These are phyloP conservation scores for Sphagnurus paluster DNA, from an alignment of 1,284 basidiomycete genomes.

Conservation along the genomic window DNA sequence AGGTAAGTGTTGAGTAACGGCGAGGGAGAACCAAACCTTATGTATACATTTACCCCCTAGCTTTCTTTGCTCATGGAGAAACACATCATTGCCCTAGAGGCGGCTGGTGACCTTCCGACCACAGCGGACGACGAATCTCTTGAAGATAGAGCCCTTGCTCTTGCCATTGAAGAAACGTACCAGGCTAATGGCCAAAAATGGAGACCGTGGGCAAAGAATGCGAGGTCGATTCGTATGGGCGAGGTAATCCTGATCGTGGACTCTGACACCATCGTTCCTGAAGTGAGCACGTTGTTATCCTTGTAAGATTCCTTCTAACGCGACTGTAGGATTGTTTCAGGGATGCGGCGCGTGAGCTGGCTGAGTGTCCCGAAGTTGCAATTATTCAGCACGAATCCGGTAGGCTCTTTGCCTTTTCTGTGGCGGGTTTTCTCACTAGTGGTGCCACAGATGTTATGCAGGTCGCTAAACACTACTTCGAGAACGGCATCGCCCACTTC, in stretches of 20 bases:
- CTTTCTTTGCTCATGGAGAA: constrained; percentile 77
- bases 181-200: constrained; percentile 47
- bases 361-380: constrained; percentile 76
- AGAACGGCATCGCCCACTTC: constrained; percentile 84
- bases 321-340: constrained; percentile 66
- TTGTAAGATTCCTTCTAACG: not conserved
- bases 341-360: constrained; percentile 83
- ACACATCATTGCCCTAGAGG: constrained; percentile 57
- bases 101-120: constrained; percentile 35
- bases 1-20: constrained; percentile 1
- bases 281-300: constrained; percentile 49
- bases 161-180: constrained; percentile 69
- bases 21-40: not conserved
- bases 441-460: constrained; percentile 69
- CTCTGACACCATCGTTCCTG: constrained; percentile 83
- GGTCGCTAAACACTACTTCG: constrained; percentile 84
- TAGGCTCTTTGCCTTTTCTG: constrained; percentile 44
- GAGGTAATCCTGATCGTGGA: constrained; percentile 76
- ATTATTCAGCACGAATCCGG: constrained; percentile 82
- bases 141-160: constrained; percentile 50
- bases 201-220: constrained; percentile 69
- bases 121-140: constrained; percentile 29
- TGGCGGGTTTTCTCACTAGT: constrained; percentile 13
- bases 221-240: constrained; percentile 60
- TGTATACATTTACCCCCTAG: constrained; percentile 20